Base-by-base conservation (phyloP, 345 rosid species). In the Brassica incana region DNA sequence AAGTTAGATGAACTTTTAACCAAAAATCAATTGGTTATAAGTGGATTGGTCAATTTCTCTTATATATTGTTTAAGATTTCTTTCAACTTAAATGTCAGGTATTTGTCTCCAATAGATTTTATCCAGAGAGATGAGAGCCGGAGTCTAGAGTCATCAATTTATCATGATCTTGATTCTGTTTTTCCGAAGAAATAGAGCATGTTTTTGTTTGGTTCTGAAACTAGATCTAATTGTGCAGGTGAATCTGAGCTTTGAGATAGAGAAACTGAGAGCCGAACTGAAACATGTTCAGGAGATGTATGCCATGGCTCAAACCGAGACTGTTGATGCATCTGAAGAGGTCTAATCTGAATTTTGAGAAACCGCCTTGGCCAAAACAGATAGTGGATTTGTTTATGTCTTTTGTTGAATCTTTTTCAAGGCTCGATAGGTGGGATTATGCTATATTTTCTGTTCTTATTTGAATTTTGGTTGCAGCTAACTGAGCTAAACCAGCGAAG, bases 261-360 rank as follows among this genome's bases (percentile, higher is more conserved):
- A 94, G 83, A 92, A 92, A 86, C 88, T 94, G 68, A 91, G 90
- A 84, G 82, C 82, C 23, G 97, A 92, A 80, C 92, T 94, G 35
- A 50, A 50, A 50, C 58, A 50, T 50, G 58, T 50, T n/a, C 58
- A 50, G 58, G 58, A 50, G 58, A 50, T 91, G 85, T 87, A 92
- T 54, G 97, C 93, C 3, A 65, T 83, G 75, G 93, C 97, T 82
- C 97, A 88, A 70, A 88, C 80, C 62, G 98, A 94, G 84, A 85
- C 91, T 43, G 81, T 82, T 16, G 95, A 88, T 81, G 94, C 97
- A 67, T 89, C 97, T 7, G 77, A 87, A 62, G 86, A 88, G 98
- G 98, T 94, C 16, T 1, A 5, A 4, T 54, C 69, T 33, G 25
- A 35, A 23, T 3, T 54, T 27, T 16, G 15, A 63, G 0, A 50